Percentiles rank a stretch among this genome's conserved stretches.
These are phyloP conservation scores for Spiromastix sp. DNA, from an alignment of 2,329 filamentous ascomycete genomes.

Conservation along the genomic window DNA sequence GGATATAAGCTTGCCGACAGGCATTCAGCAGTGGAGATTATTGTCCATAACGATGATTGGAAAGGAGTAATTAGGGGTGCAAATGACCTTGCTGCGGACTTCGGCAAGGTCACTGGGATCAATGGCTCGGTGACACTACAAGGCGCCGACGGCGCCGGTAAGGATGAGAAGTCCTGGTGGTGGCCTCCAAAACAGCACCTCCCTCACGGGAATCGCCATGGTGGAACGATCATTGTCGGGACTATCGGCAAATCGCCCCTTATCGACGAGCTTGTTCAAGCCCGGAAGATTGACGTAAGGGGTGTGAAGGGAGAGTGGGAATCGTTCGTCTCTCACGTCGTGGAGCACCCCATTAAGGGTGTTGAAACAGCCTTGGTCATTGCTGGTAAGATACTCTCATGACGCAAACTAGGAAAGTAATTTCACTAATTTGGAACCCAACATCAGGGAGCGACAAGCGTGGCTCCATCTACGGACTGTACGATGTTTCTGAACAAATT, in stretches of 20 bases:
- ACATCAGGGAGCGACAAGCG: conserved; percentile 58
- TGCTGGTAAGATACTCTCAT: too few species aligned
- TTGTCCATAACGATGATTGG: conserved; percentile 48
- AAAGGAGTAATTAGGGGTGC: conserved; percentile 60
- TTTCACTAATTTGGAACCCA: too few species aligned
- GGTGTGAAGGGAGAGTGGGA: conserved; percentile 57
- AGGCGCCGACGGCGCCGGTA: neutral
- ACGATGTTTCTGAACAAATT: conserved; percentile 63
- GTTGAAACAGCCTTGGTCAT: conserved; percentile 53
- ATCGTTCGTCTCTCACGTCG: conserved; percentile 51
- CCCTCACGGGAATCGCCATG: conserved; percentile 21
- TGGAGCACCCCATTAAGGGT: conserved; percentile 47
- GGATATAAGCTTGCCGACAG: conserved; percentile 1
- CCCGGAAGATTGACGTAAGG: conserved; percentile 48
- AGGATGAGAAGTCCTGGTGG: too few species aligned
- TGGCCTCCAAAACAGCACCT: too few species aligned
- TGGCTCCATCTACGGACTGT: conserved; percentile 59
- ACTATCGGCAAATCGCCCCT: conserved; percentile 55
- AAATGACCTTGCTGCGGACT: conserved; percentile 56
- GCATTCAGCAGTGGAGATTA: neutral
- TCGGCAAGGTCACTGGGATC: conserved; percentile 59
- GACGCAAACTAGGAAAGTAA: too few species aligned
- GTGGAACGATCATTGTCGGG: conserved; percentile 52
- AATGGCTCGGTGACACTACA: conserved; percentile 37
- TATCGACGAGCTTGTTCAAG: conserved; percentile 48